Conservation (phyloP, 345 rosid genomes). For the Ailanthus altissimus region DNA sequence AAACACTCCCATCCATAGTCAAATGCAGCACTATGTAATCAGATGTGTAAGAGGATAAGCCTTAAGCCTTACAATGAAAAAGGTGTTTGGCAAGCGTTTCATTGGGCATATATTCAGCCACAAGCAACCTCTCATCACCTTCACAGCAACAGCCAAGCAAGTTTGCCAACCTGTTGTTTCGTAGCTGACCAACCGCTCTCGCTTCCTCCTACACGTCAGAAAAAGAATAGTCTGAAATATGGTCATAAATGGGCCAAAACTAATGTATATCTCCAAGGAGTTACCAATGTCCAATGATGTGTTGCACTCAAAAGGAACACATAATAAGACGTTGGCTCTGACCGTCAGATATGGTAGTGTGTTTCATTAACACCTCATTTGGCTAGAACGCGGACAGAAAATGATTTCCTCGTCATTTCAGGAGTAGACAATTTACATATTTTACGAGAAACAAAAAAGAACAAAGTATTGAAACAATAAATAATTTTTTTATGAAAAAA, state of each 20-base stretch:
- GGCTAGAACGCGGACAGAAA: not conserved
- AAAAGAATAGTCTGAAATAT: slow-evolving; percentile 7
- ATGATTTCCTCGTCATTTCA: not conserved
- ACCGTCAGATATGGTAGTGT: not conserved
- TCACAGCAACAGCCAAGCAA: slow-evolving; percentile 90
- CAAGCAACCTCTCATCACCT: slow-evolving; percentile 91
- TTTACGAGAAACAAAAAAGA: not conserved
- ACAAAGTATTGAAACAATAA: not conserved
- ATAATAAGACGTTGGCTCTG: not conserved
- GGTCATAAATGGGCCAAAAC: not conserved
- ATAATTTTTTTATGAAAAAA: not conserved
- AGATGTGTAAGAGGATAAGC: not conserved
- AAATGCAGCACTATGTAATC: not conserved
- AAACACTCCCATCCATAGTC: not conserved
- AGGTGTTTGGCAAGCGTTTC: slow-evolving; percentile 96
- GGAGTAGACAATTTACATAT: not conserved
- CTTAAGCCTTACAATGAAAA: slow-evolving; percentile 74
- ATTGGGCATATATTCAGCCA: slow-evolving; percentile 86
- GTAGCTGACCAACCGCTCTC: slow-evolving; percentile 81
- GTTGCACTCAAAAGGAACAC: not conserved
- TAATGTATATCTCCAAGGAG: not conserved
- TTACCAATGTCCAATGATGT: not conserved
- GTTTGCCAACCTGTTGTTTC: slow-evolving; percentile 73
- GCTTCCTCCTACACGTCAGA: slow-evolving; percentile 72
- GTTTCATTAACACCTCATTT: not conserved